phyloP scores from a whole-genome alignment of 2,329 filamentous ascomycete genomes.

The Plenodomus lindquistii region DNA sequence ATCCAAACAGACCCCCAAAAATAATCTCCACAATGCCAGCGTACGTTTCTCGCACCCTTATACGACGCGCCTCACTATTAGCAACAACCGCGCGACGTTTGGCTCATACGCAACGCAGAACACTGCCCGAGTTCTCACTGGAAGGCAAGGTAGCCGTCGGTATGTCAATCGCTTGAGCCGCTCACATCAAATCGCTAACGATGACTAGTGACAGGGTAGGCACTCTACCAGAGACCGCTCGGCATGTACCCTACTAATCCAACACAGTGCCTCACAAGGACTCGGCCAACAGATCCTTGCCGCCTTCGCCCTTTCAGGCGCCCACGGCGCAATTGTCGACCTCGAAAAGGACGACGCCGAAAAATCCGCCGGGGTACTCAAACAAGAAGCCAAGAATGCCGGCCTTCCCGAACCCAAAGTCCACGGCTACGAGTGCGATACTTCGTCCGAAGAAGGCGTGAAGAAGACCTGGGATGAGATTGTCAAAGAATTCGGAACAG shows the following conservation, averaged over 20 bases:
- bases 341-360: constrained; percentile 27
- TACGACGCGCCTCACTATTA: constrained; percentile 6
- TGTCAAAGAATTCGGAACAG: constrained; percentile 38
- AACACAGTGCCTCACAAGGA: constrained; percentile 31
- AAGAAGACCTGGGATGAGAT: constrained; percentile 40
- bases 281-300: constrained; percentile 38
- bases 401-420: constrained; percentile 31
- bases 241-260: neutral
- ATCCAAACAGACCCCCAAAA: too few relatives aligned
- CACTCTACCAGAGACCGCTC: neutral
- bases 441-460: constrained; percentile 43
- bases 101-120: constrained; percentile 14
- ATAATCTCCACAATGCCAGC: constrained; percentile 12
- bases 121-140: constrained; percentile 17
- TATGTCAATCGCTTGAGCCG: neutral
- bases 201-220: constrained; percentile 8
- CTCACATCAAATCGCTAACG: too few relatives aligned
- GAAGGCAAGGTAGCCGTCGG: constrained; percentile 21
- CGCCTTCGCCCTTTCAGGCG: constrained; percentile 35
- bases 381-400: constrained; percentile 9
- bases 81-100: constrained; percentile 6
- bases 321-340: constrained; percentile 40
- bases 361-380: constrained; percentile 7
- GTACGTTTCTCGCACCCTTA: constrained; percentile 9
- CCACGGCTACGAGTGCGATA: constrained; percentile 46